Evolutionary conservation across 2,329 filamentous ascomycete species (phyloP).

Genomic region (Nectriaceae sp.): DNA sequence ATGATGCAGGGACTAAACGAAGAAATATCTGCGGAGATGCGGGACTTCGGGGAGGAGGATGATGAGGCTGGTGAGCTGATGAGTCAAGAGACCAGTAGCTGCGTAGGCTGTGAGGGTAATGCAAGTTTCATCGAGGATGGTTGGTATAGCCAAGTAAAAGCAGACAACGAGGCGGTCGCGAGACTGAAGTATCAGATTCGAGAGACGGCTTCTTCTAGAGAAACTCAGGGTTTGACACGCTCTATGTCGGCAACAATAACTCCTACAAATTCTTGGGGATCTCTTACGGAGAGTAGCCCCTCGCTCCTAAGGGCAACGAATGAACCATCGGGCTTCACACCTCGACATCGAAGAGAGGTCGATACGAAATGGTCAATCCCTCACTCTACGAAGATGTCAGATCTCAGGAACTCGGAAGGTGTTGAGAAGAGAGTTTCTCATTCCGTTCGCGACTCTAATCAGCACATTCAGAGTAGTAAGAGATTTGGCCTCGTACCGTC

Average conservation of each 20-base stretch:
- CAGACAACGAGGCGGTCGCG: too few relatives aligned
- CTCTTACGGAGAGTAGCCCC: slow-evolving; percentile 6
- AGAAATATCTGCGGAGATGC: slow-evolving; percentile 10
- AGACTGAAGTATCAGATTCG: too few relatives aligned
- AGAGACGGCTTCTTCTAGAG: too few relatives aligned
- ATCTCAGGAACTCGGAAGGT: slow-evolving; percentile 5
- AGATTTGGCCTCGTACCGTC: slow-evolving; percentile 2
- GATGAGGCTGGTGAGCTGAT: background rate
- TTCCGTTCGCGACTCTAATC: too few relatives aligned
- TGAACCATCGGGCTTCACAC: slow-evolving; percentile 24
- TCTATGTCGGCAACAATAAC: slow-evolving; percentile 20
- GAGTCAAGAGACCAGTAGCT: background rate
- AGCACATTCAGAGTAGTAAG: slow-evolving; percentile 1
- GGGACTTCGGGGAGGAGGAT: background rate
- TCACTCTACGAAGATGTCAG: slow-evolving; percentile 15
- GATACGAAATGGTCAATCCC: slow-evolving; percentile 3
- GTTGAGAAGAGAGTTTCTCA: background rate
- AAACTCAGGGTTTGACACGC: slow-evolving; percentile 10
- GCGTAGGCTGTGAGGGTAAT: background rate
- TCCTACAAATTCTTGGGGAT: slow-evolving; percentile 18
- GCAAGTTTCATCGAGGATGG: background rate
- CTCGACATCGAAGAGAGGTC: slow-evolving; percentile 10
- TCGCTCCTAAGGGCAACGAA: slow-evolving; percentile 15
- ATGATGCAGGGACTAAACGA: slow-evolving; percentile 7
- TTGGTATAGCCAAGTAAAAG: too few relatives aligned